Evolutionary conservation across 306 rosid species (phyloP).

Genomic region (Prunus mira): DNA sequence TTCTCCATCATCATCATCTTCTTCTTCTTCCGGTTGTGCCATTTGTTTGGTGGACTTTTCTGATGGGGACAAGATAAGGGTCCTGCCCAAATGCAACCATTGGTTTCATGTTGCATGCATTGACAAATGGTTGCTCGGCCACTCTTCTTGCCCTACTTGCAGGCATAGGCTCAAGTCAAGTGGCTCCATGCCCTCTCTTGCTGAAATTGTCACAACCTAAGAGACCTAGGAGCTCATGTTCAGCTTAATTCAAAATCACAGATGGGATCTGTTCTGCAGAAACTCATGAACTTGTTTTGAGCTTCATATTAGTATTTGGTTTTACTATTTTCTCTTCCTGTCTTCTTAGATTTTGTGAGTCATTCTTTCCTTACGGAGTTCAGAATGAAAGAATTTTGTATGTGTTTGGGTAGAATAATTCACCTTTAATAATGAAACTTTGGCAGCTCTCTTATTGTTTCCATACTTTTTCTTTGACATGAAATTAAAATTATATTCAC

Average conservation of each 20-base stretch:
- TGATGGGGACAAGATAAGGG: constrained; percentile 65
- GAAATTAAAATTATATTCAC: background rate
- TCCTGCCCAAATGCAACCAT: constrained; percentile 71
- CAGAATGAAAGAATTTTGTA: background rate
- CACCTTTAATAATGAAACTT: background rate
- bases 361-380: background rate
- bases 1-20: constrained; percentile 19
- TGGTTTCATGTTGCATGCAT: constrained; percentile 69
- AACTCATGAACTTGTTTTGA: background rate
- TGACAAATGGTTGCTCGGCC: constrained; percentile 70
- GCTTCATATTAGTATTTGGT: background rate
- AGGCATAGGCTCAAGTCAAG: constrained; percentile 41
- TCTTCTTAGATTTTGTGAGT: background rate
- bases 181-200: constrained; percentile 17
- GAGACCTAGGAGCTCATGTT: background rate
- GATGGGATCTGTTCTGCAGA: background rate
- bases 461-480: background rate
- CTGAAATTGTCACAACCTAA: constrained; percentile 12
- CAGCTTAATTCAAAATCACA: background rate
- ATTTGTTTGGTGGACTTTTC: constrained; percentile 60
- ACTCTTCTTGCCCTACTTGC: constrained; percentile 91
- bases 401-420: background rate
- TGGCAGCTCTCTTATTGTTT: background rate
- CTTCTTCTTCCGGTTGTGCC: constrained; percentile 46
- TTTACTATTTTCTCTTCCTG: background rate